These are phyloP conservation scores for Colletotrichum sansevieriae DNA, from an alignment of 2,329 filamentous ascomycete species.

Conservation along the genomic window DNA sequence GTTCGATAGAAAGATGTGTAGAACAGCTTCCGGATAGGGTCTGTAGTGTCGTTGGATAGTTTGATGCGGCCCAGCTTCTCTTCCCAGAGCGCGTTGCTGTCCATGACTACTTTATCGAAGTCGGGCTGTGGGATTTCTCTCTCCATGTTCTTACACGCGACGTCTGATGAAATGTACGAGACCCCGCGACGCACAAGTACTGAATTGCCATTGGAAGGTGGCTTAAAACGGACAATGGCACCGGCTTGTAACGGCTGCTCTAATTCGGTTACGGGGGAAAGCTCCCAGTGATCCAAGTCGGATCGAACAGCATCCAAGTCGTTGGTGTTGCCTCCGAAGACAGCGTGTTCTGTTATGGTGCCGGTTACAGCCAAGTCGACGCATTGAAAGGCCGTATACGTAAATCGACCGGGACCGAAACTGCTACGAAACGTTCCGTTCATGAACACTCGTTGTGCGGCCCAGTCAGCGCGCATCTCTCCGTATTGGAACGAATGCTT, in stretches of 20 bases:
- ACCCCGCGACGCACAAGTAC: conserved; percentile 16
- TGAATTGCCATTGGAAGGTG: background rate
- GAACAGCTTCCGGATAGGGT: conserved; percentile 2
- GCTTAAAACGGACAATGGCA: conserved; percentile 11
- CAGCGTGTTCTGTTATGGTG: background rate
- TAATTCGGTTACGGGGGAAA: background rate
- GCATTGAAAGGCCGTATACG: conserved; percentile 18
- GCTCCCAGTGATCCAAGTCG: conserved; percentile 1
- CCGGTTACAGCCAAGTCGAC: background rate
- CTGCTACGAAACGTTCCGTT: conserved; percentile 23
- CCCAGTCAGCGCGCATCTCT: conserved; percentile 22
- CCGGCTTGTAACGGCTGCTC: conserved; percentile 10
- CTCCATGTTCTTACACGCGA: conserved; percentile 21
- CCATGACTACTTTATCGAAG: conserved; percentile 19
- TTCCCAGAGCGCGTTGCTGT: conserved; percentile 13
- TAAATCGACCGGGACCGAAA: conserved; percentile 7
- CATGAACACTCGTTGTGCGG: background rate
- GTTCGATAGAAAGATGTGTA: conserved; percentile 27
- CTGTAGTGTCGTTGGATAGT: background rate
- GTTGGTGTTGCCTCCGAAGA: conserved; percentile 15
- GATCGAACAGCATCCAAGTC: background rate
- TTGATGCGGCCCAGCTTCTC: conserved; percentile 6
- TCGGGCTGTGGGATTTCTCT: conserved; percentile 6
- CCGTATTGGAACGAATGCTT: background rate
- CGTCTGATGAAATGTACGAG: background rate